These are phyloP conservation scores for Plasmodiophora brassicae DNA, from an alignment of 208 protist genomes.

Conservation along the genomic window DNA sequence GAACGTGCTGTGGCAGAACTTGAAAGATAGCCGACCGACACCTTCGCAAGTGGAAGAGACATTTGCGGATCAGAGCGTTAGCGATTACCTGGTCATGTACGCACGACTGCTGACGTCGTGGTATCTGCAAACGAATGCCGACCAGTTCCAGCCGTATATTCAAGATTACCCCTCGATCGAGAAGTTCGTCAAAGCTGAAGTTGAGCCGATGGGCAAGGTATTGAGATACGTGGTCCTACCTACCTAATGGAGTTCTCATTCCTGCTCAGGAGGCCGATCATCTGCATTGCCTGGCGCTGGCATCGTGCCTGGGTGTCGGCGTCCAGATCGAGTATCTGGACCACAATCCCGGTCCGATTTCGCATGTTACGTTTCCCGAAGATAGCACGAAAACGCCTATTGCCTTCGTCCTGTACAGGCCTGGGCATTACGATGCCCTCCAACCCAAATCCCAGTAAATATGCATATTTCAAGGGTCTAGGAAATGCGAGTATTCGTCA, in stretches of 20 bases:
- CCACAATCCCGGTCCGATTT: conserved; percentile 8
- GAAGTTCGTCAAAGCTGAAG: neutral
- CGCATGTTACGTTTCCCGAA: neutral
- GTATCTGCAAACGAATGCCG: conserved; percentile 20
- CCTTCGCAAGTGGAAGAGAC: neutral
- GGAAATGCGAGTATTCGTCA: neutral
- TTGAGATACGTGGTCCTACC: too few relatives aligned
- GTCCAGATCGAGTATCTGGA: conserved; percentile 22
- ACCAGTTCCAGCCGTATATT: neutral
- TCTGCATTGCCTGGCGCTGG: neutral
- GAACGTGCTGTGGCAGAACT: too few relatives aligned
- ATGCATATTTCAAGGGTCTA: neutral
- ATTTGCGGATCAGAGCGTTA: neutral
- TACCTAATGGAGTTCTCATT: too few relatives aligned
- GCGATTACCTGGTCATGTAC: conserved; percentile 21
- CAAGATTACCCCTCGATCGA: neutral
- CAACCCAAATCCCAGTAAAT: neutral
- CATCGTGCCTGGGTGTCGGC: neutral
- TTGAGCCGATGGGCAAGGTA: conserved; percentile 28
- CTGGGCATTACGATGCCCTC: conserved; percentile 16
- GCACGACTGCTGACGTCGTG: neutral
- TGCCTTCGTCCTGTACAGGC: neutral
- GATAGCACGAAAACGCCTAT: neutral
- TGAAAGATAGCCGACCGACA: neutral
- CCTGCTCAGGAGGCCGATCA: conserved; percentile 2